Conservation (phyloP, 176 grass and related monocot genomes). For the Zea mays region Zm-B73-REFERENCE-NAM-5.0 NC_050100.1:24212501-24213000, state of each 20-base stretch:
- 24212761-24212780: background rate
- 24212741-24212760: background rate
- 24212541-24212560: too few species aligned
- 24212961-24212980: background rate
- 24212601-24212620: background rate
- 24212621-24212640: background rate
- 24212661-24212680: background rate
- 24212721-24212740: constrained; percentile 23
- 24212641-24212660: constrained; percentile 5
- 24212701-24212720: constrained; percentile 1
- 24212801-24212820: constrained; percentile 3
- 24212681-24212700: too few species aligned
- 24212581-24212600: too few species aligned
- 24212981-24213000: background rate
- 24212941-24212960: background rate
- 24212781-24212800: background rate
- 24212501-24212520: too few species aligned
- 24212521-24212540: too few species aligned
- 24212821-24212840: background rate
- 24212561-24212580: too few species aligned
- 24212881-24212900: constrained; percentile 6
- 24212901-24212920: background rate
- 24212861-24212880: background rate
- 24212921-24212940: background rate
- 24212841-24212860: background rate